A percentile compares a stretch with the other conserved stretches of the same genome.
phyloP scores from a whole-genome alignment of 805 yeast species.

The Wickerhamomyces alni region DNA sequence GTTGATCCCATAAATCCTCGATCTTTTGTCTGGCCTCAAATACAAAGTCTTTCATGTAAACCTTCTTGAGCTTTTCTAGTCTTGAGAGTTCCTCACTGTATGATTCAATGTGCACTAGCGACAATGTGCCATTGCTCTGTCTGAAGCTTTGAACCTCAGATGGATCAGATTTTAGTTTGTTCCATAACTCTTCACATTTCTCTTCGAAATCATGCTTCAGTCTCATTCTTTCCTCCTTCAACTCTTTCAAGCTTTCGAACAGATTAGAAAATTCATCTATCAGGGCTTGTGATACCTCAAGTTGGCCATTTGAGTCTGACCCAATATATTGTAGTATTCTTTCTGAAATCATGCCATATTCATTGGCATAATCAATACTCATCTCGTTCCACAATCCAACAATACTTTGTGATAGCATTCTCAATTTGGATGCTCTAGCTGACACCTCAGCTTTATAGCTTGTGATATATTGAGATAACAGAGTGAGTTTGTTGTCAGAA shows the following conservation, averaged over 20 bases:
- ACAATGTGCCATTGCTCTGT: slow-evolving; percentile 37
- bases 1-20: slow-evolving; percentile 50
- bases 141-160: slow-evolving; percentile 36
- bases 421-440: slow-evolving; percentile 9
- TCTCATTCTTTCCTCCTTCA: slow-evolving; percentile 9
- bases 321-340: slow-evolving; percentile 8
- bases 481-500: slow-evolving; percentile 10
- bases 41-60: slow-evolving; percentile 64
- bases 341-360: slow-evolving; percentile 15
- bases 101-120: slow-evolving; percentile 39
- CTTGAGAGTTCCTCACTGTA: slow-evolving; percentile 52
- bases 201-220: slow-evolving; percentile 20
- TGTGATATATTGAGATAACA: slow-evolving; percentile 3
- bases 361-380: slow-evolving; percentile 15
- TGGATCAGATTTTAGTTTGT: slow-evolving; percentile 43
- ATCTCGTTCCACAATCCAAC: slow-evolving; percentile 18
- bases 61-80: slow-evolving; percentile 53
- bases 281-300: slow-evolving; percentile 11
- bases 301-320: not conserved
- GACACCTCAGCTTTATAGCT: slow-evolving; percentile 16
- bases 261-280: slow-evolving; percentile 8
- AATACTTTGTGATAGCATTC: slow-evolving; percentile 10
- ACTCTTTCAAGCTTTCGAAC: slow-evolving; percentile 8
- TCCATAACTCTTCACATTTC: slow-evolving; percentile 50
- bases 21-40: slow-evolving; percentile 55